Percentiles rank a stretch among this genome's conserved stretches.
Evolutionary conservation across 768 basidiomycete genomes (phyloP).

Genomic region (Macrolepiota albuminosa): DNA sequence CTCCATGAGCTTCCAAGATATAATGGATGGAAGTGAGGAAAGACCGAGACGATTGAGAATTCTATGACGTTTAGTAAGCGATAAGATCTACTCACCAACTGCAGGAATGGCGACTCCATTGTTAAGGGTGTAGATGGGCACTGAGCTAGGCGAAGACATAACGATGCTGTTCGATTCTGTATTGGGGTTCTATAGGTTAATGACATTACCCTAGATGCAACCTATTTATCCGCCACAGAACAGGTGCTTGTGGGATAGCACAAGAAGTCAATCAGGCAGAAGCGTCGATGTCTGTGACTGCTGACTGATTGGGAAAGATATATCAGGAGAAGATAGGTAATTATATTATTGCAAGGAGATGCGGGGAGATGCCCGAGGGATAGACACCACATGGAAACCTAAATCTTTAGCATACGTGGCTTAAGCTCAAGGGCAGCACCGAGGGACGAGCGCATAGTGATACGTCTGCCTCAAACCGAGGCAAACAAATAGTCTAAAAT

Average conservation of each 20-base stretch:
- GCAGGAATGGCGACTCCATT: constrained; percentile 31
- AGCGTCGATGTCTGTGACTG: background rate
- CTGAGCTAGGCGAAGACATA: constrained; percentile 1
- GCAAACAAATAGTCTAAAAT: too few species aligned
- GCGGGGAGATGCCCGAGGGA: background rate
- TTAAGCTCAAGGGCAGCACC: constrained; percentile 26
- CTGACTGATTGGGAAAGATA: background rate
- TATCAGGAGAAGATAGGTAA: background rate
- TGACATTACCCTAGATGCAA: background rate
- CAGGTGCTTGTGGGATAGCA: background rate
- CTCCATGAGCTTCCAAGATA: constrained; percentile 29
- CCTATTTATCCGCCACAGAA: background rate
- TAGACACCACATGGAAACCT: background rate
- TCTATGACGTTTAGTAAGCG: background rate
- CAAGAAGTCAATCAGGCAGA: background rate
- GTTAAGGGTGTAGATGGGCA: constrained; percentile 21
- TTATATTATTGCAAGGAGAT: background rate
- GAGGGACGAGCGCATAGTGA: constrained; percentile 65
- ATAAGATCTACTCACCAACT: constrained; percentile 21
- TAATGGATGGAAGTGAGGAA: background rate
- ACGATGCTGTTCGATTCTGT: background rate
- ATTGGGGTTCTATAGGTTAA: too few species aligned
- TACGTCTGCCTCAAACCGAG: too few species aligned
- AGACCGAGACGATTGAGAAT: too few species aligned
- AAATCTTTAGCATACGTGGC: constrained; percentile 25